Evolutionary conservation across 2,329 filamentous ascomycete genomes (phyloP).

Genomic region (Nothomitra cinnamomea): DNA sequence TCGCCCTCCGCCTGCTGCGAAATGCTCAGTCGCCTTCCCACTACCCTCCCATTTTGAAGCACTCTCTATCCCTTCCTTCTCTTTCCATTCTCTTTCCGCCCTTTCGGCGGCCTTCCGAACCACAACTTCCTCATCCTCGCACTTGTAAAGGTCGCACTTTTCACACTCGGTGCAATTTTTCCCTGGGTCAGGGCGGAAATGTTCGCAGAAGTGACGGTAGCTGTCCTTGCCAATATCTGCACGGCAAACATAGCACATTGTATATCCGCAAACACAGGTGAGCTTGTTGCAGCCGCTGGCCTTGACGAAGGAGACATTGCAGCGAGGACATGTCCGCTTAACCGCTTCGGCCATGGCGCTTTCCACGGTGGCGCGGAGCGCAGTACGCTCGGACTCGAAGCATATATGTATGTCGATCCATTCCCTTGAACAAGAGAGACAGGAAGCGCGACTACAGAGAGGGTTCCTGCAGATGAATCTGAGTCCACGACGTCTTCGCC

Average conservation of each 20-base stretch:
- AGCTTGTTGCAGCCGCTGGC: constrained; percentile 91
- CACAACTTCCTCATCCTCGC: constrained; percentile 56
- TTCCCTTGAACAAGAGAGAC: constrained; percentile 61
- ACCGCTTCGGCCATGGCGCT: constrained; percentile 85
- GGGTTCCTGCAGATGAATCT: constrained; percentile 57
- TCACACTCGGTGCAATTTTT: constrained; percentile 62
- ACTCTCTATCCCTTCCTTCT: constrained; percentile 2
- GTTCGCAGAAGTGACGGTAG: constrained; percentile 90
- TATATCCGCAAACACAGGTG: constrained; percentile 86
- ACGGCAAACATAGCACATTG: constrained; percentile 95
- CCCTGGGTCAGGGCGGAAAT: constrained; percentile 72
- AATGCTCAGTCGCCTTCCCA: background rate
- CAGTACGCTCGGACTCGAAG: constrained; percentile 65
- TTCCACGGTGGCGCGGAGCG: constrained; percentile 77
- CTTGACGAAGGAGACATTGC: constrained; percentile 85
- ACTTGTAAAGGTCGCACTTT: constrained; percentile 55
- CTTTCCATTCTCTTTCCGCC: constrained; percentile 55
- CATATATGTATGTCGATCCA: constrained; percentile 87
- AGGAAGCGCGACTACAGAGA: constrained; percentile 52
- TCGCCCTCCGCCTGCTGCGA: background rate
- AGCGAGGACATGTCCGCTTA: constrained; percentile 86
- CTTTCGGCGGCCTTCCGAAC: constrained; percentile 51
- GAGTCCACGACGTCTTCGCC: constrained; percentile 5
- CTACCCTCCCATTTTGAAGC: background rate
- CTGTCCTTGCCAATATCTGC: constrained; percentile 45